These are phyloP conservation scores for Aspergillus fumigatus DNA, from an alignment of 2,329 filamentous ascomycete species.

Conservation along the genomic window DNA sequence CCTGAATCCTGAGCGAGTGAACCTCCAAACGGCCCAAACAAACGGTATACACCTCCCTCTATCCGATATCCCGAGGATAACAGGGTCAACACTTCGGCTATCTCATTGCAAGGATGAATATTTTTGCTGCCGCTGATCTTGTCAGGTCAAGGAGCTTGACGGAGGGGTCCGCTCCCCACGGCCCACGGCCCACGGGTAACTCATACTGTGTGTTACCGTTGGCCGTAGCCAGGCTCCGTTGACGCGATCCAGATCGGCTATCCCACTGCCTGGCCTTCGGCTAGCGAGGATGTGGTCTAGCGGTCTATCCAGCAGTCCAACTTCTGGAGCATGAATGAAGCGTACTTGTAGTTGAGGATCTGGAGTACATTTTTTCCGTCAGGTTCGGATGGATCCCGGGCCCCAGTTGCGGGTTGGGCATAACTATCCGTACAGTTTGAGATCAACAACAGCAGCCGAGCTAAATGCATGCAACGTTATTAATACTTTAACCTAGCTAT, in stretches of 20 bases:
- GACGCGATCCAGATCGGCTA: slow-evolving; percentile 8
- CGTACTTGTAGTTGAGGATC: background rate
- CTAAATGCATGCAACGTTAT: too few relatives aligned
- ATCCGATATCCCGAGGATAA: slow-evolving; percentile 8
- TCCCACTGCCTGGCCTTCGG: background rate
- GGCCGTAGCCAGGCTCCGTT: slow-evolving; percentile 5
- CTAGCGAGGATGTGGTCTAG: background rate
- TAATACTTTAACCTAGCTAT: background rate
- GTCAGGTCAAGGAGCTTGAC: background rate
- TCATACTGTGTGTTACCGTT: slow-evolving; percentile 1
- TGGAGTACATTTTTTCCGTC: background rate
- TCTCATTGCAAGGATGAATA: background rate
- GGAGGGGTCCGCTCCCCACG: background rate
- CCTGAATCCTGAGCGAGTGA: background rate
- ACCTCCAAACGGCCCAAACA: background rate
- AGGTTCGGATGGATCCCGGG: background rate
- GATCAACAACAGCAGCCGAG: background rate
- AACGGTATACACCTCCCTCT: background rate
- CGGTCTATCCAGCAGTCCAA: background rate
- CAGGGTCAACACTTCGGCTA: background rate
- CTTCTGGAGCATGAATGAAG: too few relatives aligned
- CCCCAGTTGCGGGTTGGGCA: background rate
- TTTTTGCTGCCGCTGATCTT: background rate
- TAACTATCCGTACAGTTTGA: background rate
- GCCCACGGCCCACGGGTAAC: slow-evolving; percentile 2